These are phyloP conservation scores for Sporothrix protearum DNA, from an alignment of 2,329 filamentous ascomycete genomes.

Conservation along the genomic window DNA sequence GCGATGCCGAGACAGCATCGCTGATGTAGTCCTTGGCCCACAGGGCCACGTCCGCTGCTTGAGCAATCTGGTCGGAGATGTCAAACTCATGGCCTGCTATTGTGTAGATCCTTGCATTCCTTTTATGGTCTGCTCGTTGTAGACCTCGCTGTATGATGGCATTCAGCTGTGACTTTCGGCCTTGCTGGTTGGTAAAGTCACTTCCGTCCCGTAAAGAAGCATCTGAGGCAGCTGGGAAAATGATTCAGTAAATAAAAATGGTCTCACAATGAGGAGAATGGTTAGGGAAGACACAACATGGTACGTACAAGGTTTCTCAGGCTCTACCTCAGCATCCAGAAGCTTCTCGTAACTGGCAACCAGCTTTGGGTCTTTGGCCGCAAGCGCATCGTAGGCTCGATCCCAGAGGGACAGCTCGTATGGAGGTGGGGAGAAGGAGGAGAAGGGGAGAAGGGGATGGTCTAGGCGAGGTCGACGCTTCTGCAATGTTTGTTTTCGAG, in stretches of 20 bases:
- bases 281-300: neutral
- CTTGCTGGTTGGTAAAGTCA: neutral
- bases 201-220: neutral
- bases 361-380: neutral
- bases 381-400: neutral
- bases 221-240: neutral
- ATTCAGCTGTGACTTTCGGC: neutral
- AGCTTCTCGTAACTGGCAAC: neutral
- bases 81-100: neutral
- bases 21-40: constrained; percentile 31
- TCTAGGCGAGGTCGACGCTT: neutral
- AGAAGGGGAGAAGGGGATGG: neutral
- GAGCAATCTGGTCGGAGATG: constrained; percentile 24
- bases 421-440: neutral
- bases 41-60: constrained; percentile 28
- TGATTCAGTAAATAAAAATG: neutral
- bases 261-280: neutral
- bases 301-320: neutral
- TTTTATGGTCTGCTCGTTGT: neutral
- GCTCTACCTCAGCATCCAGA: neutral
- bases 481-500: neutral
- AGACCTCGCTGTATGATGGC: neutral
- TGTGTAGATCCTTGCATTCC: neutral
- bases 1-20: constrained; percentile 33
- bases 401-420: neutral